Evolutionary conservation across 345 rosid species (phyloP).

Genomic region (Citrus maxima): DNA sequence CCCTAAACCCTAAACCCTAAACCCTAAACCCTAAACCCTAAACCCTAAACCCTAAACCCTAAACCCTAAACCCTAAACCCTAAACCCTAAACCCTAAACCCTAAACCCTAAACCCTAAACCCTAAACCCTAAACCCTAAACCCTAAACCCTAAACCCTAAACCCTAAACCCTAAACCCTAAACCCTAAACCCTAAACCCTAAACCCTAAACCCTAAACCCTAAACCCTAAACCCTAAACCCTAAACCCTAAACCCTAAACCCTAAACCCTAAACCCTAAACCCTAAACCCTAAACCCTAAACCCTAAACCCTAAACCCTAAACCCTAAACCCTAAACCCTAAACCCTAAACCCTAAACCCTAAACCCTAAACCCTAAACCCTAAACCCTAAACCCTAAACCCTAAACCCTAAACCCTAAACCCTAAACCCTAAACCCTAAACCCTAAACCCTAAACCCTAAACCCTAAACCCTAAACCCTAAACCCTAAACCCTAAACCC

Average conservation of each 20-base stretch:
- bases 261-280: conserved; percentile 23
- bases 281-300: no score
- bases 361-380: conserved; percentile 15
- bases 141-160: conserved; percentile 26
- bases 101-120: conserved; percentile 21
- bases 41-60: conserved; percentile 22
- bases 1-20: conserved; percentile 18
- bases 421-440: conserved; percentile 12
- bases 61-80: conserved; percentile 4
- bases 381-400: conserved; percentile 16
- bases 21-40: conserved; percentile 23
- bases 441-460: conserved; percentile 6
- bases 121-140: conserved; percentile 22
- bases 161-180: conserved; percentile 17
- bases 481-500: not conserved
- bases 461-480: conserved; percentile 11
- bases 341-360: conserved; percentile 16
- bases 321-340: conserved; percentile 15
- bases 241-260: conserved; percentile 17
- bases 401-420: conserved; percentile 17
- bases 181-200: conserved; percentile 17
- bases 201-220: conserved; percentile 21
- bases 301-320: conserved; percentile 18
- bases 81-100: conserved; percentile 16
- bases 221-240: conserved; percentile 22